Conservation (phyloP, 768 basidiomycete genomes). For the Phaffia australis region DNA sequence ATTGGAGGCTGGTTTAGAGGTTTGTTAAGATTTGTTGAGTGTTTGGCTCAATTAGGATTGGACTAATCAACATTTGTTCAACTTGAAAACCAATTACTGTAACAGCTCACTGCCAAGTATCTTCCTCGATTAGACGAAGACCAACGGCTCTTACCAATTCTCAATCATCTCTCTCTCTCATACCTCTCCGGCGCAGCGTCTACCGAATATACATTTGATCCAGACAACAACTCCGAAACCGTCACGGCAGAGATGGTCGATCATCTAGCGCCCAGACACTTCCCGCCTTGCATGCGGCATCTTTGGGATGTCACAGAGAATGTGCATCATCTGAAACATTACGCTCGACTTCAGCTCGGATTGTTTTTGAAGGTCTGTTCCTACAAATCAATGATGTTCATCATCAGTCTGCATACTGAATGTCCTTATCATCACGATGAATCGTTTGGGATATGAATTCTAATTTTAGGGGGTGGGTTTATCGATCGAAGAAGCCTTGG, state of each 20-base stretch:
- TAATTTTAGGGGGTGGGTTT: constrained; percentile 67
- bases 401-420: not conserved
- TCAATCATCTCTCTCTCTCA: constrained; percentile 83
- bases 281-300: constrained; percentile 90
- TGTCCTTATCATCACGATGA: not conserved
- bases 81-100: no score
- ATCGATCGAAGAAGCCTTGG: constrained; percentile 82
- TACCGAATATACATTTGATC: constrained; percentile 60
- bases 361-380: constrained; percentile 80
- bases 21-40: constrained; percentile 35
- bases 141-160: constrained; percentile 73
- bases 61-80: not conserved
- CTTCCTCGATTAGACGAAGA: constrained; percentile 91
- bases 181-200: constrained; percentile 72
- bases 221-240: constrained; percentile 48
- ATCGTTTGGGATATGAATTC: not conserved
- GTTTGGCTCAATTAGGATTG: not conserved
- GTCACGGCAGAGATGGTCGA: constrained; percentile 94
- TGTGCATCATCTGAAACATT: constrained; percentile 84
- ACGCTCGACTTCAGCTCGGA: constrained; percentile 78
- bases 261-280: constrained; percentile 71
- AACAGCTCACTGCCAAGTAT: constrained; percentile 67
- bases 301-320: constrained; percentile 65
- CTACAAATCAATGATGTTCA: not conserved
- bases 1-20: constrained; percentile 66